Base-by-base conservation (phyloP, 768 basidiomycete genomes). In the Botryobasidium botryosum region DNA sequence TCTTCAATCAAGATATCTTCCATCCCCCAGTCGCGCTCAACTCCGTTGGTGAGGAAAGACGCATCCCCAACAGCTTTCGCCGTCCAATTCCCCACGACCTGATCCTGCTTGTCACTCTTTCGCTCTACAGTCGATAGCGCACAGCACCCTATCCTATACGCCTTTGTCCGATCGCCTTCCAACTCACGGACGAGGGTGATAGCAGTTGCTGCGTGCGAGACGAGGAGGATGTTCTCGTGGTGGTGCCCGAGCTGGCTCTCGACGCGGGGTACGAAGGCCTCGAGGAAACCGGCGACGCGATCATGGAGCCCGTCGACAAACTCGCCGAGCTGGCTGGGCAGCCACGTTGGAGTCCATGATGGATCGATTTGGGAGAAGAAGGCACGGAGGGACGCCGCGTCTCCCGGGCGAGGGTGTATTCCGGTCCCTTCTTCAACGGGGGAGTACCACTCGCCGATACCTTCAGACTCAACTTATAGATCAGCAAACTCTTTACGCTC, bases 391-490 rank as follows among this genome's bases (percentile, higher is more conserved):
- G 64, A 64, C 2, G 62, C 40, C 17, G 82, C 75, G 5, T 66
- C 60, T 10, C 65, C 67, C 1, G 84, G 82, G 3, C 82, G 76
- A 2, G 84, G 84, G 52, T 85, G 80, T 6, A 86, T 65, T 26
- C 81, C 77, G 2, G 79, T 74, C 25, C 72, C 69, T 0, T 74
- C 72, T 2, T 58, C 57, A 27, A 75, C 79, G 24, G 77, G 79
- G 3, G 77, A 79, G 58, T 76, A 83, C 84, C 84, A 87, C 59
- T 85, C 82, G 3, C 72, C 69, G 6, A 84, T 56, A 7, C 79
- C 79, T 81, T 49, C 6, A n/a, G n/a, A n/a, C n/a, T n/a, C n/a
- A n/a, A n/a, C n/a, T n/a, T n/a, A n/a, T n/a, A n/a, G n/a, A 18
- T 25, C 32, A 15, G 23, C 8, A 17, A 20, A 13, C 13, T 38